Evolutionary conservation across 2,329 filamentous ascomycete species (phyloP).

Genomic region (Fusarium mexicanum): DNA sequence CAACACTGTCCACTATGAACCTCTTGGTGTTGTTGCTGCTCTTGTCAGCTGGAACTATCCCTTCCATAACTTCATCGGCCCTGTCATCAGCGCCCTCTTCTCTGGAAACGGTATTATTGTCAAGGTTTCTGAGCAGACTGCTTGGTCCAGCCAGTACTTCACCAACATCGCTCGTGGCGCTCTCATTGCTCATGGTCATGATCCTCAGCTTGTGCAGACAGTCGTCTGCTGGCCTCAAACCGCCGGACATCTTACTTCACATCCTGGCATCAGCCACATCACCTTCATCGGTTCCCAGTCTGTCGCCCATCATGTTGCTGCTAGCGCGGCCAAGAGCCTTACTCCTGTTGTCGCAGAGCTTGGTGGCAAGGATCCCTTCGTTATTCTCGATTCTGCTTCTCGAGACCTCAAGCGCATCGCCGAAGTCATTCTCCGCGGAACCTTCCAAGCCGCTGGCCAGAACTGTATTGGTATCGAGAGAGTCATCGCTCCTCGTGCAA

Average conservation of each 20-base stretch:
- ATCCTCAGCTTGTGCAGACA: constrained; percentile 82
- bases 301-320: constrained; percentile 88
- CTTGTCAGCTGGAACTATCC: constrained; percentile 98
- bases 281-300: constrained; percentile 94
- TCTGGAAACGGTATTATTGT: constrained; percentile 91
- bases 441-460: constrained; percentile 94
- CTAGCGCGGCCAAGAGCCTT: constrained; percentile 84
- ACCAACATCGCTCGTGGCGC: constrained; percentile 80
- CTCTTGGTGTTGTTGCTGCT: constrained; percentile 89
- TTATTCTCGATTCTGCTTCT: constrained; percentile 82
- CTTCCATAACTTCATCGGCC: constrained; percentile 94
- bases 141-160: constrained; percentile 91
- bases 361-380: constrained; percentile 92
- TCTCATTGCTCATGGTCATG: constrained; percentile 82
- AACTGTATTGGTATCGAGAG: constrained; percentile 98
- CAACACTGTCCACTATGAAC: constrained; percentile 91
- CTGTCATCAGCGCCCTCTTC: constrained; percentile 90
- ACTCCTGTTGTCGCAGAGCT: constrained; percentile 91
- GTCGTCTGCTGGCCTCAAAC: constrained; percentile 88
- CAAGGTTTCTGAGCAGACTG: constrained; percentile 95
- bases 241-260: constrained; percentile 83
- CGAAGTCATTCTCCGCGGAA: constrained; percentile 87
- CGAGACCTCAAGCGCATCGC: constrained; percentile 75
- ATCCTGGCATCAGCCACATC: constrained; percentile 84
- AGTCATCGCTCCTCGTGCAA: constrained; percentile 80